Percentiles rank a stretch among this genome's conserved stretches.
Conservation (phyloP, 345 rosid species). For the Lumnitzera racemosa region DNA sequence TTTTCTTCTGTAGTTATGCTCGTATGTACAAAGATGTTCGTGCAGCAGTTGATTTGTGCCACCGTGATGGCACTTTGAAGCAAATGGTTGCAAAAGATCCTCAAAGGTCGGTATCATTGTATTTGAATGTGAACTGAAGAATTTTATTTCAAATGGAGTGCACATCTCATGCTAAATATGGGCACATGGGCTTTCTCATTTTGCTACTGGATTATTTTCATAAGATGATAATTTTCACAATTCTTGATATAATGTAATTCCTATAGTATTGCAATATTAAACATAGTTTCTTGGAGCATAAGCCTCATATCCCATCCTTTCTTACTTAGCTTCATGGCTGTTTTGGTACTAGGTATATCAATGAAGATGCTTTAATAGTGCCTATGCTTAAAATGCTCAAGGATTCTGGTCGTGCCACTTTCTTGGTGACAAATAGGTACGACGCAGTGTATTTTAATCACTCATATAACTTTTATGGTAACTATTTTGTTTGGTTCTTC, state of each 20-base stretch:
- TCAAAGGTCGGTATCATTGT: conserved; percentile 8
- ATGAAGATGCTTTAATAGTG: conserved; percentile 63
- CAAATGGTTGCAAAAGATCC: conserved; percentile 96
- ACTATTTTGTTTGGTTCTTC: not conserved
- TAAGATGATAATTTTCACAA: no score
- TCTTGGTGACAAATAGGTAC: conserved; percentile 97
- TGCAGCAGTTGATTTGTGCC: conserved; percentile 97
- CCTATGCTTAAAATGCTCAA: conserved; percentile 90
- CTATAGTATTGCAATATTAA: no score
- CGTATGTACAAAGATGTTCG: conserved; percentile 89
- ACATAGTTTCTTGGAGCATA: no score
- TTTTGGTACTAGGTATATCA: conserved; percentile 53
- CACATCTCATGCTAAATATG: not conserved
- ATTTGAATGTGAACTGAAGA: not conserved
- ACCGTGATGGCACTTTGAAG: conserved; percentile 96
- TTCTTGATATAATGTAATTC: no score
- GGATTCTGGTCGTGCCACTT: conserved; percentile 86
- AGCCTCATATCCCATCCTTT: not conserved
- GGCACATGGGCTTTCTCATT: no score
- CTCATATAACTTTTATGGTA: not conserved
- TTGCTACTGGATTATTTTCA: no score
- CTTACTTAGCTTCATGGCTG: not conserved
- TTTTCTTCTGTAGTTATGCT: conserved; percentile 45
- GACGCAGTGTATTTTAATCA: not conserved
- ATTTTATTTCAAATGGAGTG: not conserved